Percentiles rank a stretch among this genome's conserved stretches.
phyloP scores from a whole-genome alignment of 305 asterid species.

The Fraxinus sp. region DNA sequence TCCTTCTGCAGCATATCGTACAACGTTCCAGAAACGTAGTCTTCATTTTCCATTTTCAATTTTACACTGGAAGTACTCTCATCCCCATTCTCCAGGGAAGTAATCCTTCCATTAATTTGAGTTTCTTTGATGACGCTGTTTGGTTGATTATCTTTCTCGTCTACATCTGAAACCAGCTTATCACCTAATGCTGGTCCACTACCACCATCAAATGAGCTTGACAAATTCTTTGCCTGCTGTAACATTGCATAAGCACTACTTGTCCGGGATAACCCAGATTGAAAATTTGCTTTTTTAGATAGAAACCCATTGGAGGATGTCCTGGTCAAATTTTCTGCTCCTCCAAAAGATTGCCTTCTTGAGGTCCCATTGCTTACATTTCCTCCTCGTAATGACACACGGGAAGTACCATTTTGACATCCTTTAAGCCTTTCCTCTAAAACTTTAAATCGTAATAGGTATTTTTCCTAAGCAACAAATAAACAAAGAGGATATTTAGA shows the following conservation, averaged over 20 bases:
- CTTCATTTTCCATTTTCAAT: slow-evolving; percentile 47
- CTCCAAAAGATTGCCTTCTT: slow-evolving; percentile 62
- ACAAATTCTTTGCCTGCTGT: slow-evolving; percentile 44
- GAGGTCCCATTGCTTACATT: slow-evolving; percentile 45
- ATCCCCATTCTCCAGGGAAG: slow-evolving; percentile 43
- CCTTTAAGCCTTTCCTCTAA: slow-evolving; percentile 76
- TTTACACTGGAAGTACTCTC: slow-evolving; percentile 31
- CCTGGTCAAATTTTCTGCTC: slow-evolving; percentile 50
- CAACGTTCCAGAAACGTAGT: slow-evolving; percentile 66
- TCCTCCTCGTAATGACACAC: slow-evolving; percentile 45
- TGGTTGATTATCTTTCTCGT: slow-evolving; percentile 37
- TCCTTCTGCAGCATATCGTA: slow-evolving; percentile 91
- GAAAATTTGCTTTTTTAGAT: slow-evolving; percentile 36
- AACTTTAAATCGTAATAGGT: slow-evolving; percentile 76
- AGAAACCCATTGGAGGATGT: slow-evolving; percentile 49
- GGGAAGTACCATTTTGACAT: slow-evolving; percentile 41
- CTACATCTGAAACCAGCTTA: slow-evolving; percentile 26
- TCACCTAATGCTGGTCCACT: slow-evolving; percentile 40
- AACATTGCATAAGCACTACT: slow-evolving; percentile 40
- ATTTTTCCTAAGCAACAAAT: slow-evolving; percentile 58
- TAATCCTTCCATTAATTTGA: slow-evolving; percentile 39
- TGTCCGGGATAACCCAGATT: slow-evolving; percentile 39
- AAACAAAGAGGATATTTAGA: slow-evolving; percentile 24
- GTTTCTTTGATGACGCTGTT: slow-evolving; percentile 29
- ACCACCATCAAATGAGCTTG: slow-evolving; percentile 38